Evolutionary conservation across 495 filamentous ascomycete species (phyloP), one percentile per base, ranked within the genome.

Genomic region (Podospora anserina): DNA sequence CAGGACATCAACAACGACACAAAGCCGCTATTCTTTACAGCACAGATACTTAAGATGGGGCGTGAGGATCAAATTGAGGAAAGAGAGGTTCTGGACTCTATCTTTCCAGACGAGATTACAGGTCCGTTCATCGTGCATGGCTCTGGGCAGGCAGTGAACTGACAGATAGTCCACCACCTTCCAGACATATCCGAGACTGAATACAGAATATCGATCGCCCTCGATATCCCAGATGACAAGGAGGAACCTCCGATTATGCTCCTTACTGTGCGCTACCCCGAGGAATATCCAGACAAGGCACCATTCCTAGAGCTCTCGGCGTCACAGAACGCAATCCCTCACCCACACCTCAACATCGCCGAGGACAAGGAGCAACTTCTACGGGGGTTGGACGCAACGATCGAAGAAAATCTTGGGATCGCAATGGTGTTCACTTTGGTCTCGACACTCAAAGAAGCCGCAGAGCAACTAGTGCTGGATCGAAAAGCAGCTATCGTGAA

Each of bases 31-130:
- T n/a, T 26, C 18, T 9, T 3, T 18, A 30, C 23, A 30, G 23
- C 11, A 7, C 26, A 5, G 18, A 18, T 26, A 18, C 6, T 13
- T 19, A 88, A 71, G 11, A 98, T 97, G 95, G 94, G 94, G 28
- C 87, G 85, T 74, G 95, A 99, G 81, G 95, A 99, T 66, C 95
- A 99, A 78, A 81, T 87, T 64, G 94, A 99, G 82, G 95, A 99
- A 83, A 90, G 94, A 71, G 95, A 97, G 78, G 94, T 99, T 65
- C 91, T 99, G 70, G 92, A 94, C 74, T 96, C 93, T 65, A 99
- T 99, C 72, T 99, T 97, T 74, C 94, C 96, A 15, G 96, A 99
- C 49, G 96, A 99, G 78, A 97, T 98, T 63, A 92, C 89, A 86
- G 91, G 94, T 96, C 44, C 18, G 81, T 69, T 19, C 64, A 26